phyloP scores from a whole-genome alignment of 2,329 filamentous ascomycete species.

The Byssochlamys sp. region DNA sequence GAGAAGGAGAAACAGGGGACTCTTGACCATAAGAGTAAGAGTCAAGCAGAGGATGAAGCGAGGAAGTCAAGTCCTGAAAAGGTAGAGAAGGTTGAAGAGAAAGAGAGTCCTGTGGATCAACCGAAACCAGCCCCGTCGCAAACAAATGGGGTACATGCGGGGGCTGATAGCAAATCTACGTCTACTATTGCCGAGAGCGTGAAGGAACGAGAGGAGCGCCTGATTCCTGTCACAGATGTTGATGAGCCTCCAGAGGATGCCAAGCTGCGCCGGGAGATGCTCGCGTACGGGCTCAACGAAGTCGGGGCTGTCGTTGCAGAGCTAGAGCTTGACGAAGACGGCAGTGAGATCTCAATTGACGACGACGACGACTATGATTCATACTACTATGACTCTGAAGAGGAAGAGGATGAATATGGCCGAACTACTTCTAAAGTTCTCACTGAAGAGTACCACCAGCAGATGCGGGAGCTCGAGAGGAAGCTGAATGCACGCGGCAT shows the following conservation, averaged over 20 bases:
- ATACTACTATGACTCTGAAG: constrained; percentile 43
- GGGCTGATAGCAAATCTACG: not conserved
- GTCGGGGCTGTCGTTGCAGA: constrained; percentile 88
- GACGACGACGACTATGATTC: constrained; percentile 50
- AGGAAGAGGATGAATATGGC: constrained; percentile 66
- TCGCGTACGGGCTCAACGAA: constrained; percentile 78
- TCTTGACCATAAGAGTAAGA: not conserved
- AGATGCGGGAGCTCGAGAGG: constrained; percentile 79
- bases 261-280: constrained; percentile 72
- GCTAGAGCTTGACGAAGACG: constrained; percentile 66
- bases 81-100: not conserved
- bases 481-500: constrained; percentile 54
- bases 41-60: not conserved
- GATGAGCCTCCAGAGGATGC: constrained; percentile 75
- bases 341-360: constrained; percentile 41
- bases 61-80: constrained; percentile 1
- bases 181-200: constrained; percentile 4
- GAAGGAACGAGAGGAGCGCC: constrained; percentile 14
- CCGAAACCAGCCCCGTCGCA: not conserved
- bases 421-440: constrained; percentile 59
- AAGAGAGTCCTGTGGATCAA: not conserved
- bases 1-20: not conserved
- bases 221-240: constrained; percentile 52
- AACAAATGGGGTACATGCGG: constrained; percentile 1
- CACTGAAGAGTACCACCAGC: constrained; percentile 62